Evolutionary conservation across 1,284 basidiomycete species (phyloP), one percentile per base, ranked within the genome.

Genomic region (Anthracocystis walkeri): DNA sequence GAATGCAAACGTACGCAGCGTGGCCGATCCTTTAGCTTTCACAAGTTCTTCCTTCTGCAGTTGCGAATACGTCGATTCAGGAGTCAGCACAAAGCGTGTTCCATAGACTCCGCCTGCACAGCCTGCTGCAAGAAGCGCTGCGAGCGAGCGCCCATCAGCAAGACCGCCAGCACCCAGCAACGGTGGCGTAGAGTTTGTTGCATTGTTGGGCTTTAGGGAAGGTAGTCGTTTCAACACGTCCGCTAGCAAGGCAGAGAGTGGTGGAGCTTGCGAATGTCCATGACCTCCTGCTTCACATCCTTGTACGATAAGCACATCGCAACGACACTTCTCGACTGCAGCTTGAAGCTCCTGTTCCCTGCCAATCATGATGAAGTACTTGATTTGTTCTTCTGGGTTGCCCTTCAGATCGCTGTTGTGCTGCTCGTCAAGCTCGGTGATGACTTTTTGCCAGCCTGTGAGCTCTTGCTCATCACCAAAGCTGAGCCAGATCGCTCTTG

Each of bases 201-300:
- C 51, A 50, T 67, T 72, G 61, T 67, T 63, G 1, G 75, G 65
- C n/a, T 59, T 56, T 21, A 75, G 57, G 4, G 27, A 14, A 0
- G 70, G 63, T 10, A 74, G 31, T 0, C 51, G 42, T 31, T 65
- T 58, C 4, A 68, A 25, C 4, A 70, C 60, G 11, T 62, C 70
- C 0, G 67, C 53, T 0, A 84, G 58, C 16, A 81, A 53, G 6
- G 71, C 74, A 16, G 68, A 72, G 1, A 82, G 73, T 0, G 78
- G 79, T 2, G 81, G 82, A 6, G 82, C 67, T 27, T 74, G 52
- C 16, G 75, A 80, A 29, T 79, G 66, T 4, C 82, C 82, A 61
- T 84, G 83, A 0, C 83, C 82, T 5, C 83, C 83, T 0, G 82
- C 77, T 51, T 83, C 82, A 41, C 64, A 60, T 16, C 80, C 78